phyloP scores from a whole-genome alignment of 2,329 filamentous ascomycete species.

The Cercospora janseana region DNA sequence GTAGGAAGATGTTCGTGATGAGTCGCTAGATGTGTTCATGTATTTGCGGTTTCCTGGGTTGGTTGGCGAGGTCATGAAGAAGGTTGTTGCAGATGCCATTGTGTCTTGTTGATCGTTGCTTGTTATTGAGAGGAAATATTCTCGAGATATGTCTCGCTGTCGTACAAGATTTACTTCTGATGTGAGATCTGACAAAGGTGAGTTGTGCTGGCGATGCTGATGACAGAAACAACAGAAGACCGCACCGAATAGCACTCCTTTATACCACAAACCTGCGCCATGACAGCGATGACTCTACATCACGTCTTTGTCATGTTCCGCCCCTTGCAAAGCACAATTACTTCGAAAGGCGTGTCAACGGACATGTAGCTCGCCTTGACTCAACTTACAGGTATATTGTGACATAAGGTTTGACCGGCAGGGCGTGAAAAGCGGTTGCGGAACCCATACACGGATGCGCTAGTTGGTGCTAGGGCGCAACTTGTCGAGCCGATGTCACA shows the following conservation, averaged over 20 bases:
- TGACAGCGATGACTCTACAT: background rate
- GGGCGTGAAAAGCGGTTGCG: slow-evolving; percentile 8
- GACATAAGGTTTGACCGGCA: background rate
- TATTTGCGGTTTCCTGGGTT: slow-evolving; percentile 3
- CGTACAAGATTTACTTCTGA: background rate
- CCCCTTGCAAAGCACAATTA: slow-evolving; percentile 8
- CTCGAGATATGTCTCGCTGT: background rate
- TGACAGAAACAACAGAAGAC: background rate
- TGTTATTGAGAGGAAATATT: background rate
- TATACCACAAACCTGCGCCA: slow-evolving; percentile 3
- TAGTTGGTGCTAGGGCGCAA: background rate
- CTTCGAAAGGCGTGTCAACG: slow-evolving; percentile 10
- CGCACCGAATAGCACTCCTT: background rate
- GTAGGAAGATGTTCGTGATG: slow-evolving; percentile 8
- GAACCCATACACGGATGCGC: slow-evolving; percentile 1
- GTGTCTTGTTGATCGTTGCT: background rate
- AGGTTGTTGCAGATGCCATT: slow-evolving; percentile 13
- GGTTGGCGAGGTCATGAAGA: slow-evolving; percentile 6
- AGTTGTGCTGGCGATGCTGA: slow-evolving; percentile 3
- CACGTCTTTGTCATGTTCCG: slow-evolving; percentile 1
- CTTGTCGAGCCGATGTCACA: background rate
- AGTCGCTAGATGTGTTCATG: background rate
- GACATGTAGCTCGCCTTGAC: slow-evolving; percentile 9
- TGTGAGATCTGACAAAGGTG: background rate
- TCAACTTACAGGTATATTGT: slow-evolving; percentile 10